A percentile compares a stretch with the other conserved stretches of the same genome.
phyloP scores from a whole-genome alignment of 2,329 filamentous ascomycete genomes.

The Xylariaceae sp. region DNA sequence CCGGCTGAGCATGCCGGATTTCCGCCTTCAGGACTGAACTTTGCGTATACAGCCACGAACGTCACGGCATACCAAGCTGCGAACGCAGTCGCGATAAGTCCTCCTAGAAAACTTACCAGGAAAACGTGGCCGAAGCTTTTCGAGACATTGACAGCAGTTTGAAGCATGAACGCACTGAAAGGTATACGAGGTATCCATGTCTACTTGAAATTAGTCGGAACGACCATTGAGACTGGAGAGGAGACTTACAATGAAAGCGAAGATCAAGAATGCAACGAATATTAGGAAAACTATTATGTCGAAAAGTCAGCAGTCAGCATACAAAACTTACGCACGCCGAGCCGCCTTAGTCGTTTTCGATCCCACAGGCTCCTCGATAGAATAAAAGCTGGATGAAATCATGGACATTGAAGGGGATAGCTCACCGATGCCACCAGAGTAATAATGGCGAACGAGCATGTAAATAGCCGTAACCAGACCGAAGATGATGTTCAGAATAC shows the following conservation, averaged over 20 bases:
- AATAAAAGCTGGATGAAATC: no score
- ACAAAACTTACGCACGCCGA: no score
- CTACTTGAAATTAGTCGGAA: slow-evolving; percentile 14
- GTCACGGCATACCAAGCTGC: slow-evolving; percentile 85
- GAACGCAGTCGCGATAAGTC: slow-evolving; percentile 69
- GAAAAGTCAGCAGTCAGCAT: no score
- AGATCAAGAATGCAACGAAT: slow-evolving; percentile 73
- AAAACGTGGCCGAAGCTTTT: slow-evolving; percentile 84
- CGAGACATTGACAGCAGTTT: slow-evolving; percentile 79
- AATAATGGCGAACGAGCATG: slow-evolving; percentile 74
- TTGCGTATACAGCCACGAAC: slow-evolving; percentile 79
- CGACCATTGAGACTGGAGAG: not conserved
- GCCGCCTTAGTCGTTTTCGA: no score
- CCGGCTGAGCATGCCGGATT: slow-evolving; percentile 51
- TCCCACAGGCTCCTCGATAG: no score
- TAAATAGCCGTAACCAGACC: slow-evolving; percentile 84
- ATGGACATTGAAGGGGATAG: no score
- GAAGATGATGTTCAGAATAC: slow-evolving; percentile 76
- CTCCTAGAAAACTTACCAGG: slow-evolving; percentile 77
- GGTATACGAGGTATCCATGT: slow-evolving; percentile 88
- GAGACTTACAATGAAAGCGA: slow-evolving; percentile 64
- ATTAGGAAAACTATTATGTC: slow-evolving; percentile 84
- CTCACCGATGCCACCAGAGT: slow-evolving; percentile 79
- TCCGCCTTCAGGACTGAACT: slow-evolving; percentile 62
- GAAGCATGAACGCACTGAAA: slow-evolving; percentile 86